These are phyloP conservation scores for Paspalum vaginatum DNA, from an alignment of 176 grass and related monocot species.

Conservation along the genomic window DNA sequence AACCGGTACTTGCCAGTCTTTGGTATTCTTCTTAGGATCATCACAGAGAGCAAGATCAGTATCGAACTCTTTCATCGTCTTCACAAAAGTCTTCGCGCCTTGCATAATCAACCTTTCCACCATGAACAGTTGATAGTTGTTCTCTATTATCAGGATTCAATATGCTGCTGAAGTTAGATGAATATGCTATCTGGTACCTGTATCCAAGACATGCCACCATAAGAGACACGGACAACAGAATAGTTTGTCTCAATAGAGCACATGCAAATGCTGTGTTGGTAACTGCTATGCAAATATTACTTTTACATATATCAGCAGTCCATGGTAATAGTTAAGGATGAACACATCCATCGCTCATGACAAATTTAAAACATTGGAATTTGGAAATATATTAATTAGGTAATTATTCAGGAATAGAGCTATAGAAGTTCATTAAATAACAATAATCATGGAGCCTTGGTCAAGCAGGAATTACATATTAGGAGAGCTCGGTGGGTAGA, in stretches of 20 bases:
- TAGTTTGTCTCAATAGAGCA: conserved; percentile 11
- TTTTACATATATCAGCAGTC: not conserved
- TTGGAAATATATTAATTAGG: not conserved
- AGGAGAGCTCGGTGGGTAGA: not conserved
- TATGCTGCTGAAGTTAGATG: conserved; percentile 86
- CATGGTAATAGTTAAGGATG: conserved; percentile 8
- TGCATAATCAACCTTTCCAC: conserved; percentile 90
- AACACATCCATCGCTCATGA: conserved; percentile 1
- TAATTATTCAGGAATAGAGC: conserved; percentile 18
- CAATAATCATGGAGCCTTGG: not conserved
- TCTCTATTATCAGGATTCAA: conserved; percentile 70
- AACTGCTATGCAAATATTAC: not conserved
- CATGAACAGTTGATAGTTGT: conserved; percentile 94
- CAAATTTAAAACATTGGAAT: not conserved
- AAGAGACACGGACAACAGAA: conserved; percentile 17
- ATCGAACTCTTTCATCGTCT: conserved; percentile 88
- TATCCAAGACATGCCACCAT: conserved; percentile 27
- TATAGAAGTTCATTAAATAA: conserved; percentile 14
- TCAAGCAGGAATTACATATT: conserved; percentile 3
- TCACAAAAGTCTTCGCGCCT: conserved; percentile 79
- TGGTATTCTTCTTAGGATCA: conserved; percentile 86
- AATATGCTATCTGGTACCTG: conserved; percentile 81
- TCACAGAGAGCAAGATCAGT: conserved; percentile 86
- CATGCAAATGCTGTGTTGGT: conserved; percentile 5
- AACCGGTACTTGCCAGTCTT: conserved; percentile 83